phyloP scores from a whole-genome alignment of 345 rosid genomes.

The Bretschneidera sinensis region DNA sequence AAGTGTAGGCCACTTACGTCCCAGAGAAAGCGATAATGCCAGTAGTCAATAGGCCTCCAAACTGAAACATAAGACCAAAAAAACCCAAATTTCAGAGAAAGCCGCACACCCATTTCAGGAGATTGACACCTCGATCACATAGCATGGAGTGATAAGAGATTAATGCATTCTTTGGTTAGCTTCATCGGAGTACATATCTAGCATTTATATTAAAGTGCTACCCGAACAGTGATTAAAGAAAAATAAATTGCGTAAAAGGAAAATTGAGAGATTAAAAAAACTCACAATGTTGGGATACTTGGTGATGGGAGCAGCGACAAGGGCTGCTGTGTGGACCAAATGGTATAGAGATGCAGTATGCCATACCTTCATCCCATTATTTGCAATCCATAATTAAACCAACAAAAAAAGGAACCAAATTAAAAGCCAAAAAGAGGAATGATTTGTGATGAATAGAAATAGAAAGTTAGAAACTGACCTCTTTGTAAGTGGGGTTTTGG shows the following conservation, averaged over 20 bases:
- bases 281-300: constrained; percentile 66
- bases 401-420: not conserved
- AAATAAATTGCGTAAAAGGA: not conserved
- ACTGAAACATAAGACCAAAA: constrained; percentile 35
- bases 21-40: constrained; percentile 85
- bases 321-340: constrained; percentile 87
- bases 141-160: not conserved
- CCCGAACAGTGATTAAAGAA: not conserved
- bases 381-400: constrained; percentile 10
- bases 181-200: not conserved
- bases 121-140: not conserved
- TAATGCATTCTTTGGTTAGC: not conserved
- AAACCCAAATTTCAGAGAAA: not conserved
- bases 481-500: constrained; percentile 64
- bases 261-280: not conserved
- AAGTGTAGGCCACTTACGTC: constrained; percentile 53
- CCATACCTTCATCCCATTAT: constrained; percentile 57
- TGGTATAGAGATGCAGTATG: constrained; percentile 90
- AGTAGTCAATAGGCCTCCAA: constrained; percentile 84
- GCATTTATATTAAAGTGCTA: not conserved
- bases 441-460: not conserved
- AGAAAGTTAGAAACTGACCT: constrained; percentile 38
- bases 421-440: not conserved
- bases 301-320: constrained; percentile 70
- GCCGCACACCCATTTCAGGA: not conserved